These are phyloP conservation scores for Verticillium nubilum DNA, from an alignment of 2,329 filamentous ascomycete genomes.

Conservation along the genomic window DNA sequence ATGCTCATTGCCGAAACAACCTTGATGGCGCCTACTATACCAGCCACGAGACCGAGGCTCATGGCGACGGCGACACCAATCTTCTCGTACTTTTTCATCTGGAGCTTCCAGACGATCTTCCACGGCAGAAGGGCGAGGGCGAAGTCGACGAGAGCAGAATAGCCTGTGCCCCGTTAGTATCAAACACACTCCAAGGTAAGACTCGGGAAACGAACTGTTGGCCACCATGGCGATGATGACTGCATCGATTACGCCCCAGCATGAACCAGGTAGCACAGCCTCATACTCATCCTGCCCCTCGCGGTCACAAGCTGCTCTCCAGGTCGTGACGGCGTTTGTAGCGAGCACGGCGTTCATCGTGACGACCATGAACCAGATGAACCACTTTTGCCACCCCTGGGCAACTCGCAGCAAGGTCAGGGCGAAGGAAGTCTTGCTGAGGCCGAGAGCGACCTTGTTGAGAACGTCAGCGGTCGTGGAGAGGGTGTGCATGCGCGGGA, in stretches of 20 bases:
- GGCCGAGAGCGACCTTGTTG: slow-evolving; percentile 4
- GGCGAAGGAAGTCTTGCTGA: slow-evolving; percentile 23
- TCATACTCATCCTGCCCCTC: slow-evolving; percentile 1
- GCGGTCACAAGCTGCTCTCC: slow-evolving; percentile 4
- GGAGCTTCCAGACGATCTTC: slow-evolving; percentile 18
- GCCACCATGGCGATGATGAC: slow-evolving; percentile 4
- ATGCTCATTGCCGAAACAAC: slow-evolving; percentile 10
- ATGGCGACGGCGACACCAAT: slow-evolving; percentile 19
- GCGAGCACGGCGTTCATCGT: slow-evolving; percentile 12
- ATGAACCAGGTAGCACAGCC: background rate
- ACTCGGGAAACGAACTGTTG: background rate
- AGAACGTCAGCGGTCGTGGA: slow-evolving; percentile 5
- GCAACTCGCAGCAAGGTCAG: slow-evolving; percentile 21
- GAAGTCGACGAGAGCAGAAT: slow-evolving; percentile 7
- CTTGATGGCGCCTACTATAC: slow-evolving; percentile 23
- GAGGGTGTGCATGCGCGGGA: slow-evolving; percentile 2
- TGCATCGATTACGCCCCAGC: slow-evolving; percentile 2
- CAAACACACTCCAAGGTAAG: background rate
- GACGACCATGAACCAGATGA: slow-evolving; percentile 19
- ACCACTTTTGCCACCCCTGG: slow-evolving; percentile 8
- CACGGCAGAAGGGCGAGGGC: slow-evolving; percentile 14
- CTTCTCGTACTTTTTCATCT: slow-evolving; percentile 21
- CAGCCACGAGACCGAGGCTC: slow-evolving; percentile 22
- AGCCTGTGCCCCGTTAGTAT: background rate
- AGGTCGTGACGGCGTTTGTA: background rate